phyloP scores from a whole-genome alignment of 768 basidiomycete genomes.

The Suillus placidus region DNA sequence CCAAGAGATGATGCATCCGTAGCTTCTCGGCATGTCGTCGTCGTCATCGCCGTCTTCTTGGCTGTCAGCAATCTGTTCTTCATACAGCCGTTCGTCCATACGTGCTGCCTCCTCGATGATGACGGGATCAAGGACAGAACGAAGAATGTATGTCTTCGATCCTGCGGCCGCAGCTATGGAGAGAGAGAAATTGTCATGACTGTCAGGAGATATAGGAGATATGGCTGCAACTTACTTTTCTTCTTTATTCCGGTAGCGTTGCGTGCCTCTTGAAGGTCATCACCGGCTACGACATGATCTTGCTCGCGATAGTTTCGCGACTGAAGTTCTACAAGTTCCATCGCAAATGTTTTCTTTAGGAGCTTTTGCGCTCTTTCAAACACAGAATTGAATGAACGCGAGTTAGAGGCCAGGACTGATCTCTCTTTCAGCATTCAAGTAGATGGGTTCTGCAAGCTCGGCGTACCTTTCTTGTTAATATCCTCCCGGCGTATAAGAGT shows the following conservation, averaged over 20 bases:
- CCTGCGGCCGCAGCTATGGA: constrained; percentile 53
- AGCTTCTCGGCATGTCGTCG: constrained; percentile 51
- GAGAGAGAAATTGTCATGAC: background rate
- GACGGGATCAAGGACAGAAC: constrained; percentile 64
- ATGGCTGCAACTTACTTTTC: constrained; percentile 48
- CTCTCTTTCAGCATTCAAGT: constrained; percentile 15
- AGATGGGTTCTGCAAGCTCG: background rate
- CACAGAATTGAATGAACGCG: constrained; percentile 67
- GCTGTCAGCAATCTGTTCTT: constrained; percentile 54
- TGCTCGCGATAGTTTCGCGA: constrained; percentile 51
- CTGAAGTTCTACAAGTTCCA: constrained; percentile 83
- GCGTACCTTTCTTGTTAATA: constrained; percentile 77
- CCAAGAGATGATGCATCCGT: constrained; percentile 78
- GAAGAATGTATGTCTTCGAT: constrained; percentile 82
- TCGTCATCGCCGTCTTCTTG: constrained; percentile 51
- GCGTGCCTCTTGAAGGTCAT: constrained; percentile 49
- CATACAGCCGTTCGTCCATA: constrained; percentile 44
- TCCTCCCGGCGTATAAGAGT: constrained; percentile 75
- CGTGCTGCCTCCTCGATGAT: constrained; percentile 65
- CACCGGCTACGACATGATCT: constrained; percentile 32
- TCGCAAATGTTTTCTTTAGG: constrained; percentile 68
- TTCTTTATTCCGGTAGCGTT: constrained; percentile 64
- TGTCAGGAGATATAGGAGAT: background rate
- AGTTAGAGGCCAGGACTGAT: constrained; percentile 49
- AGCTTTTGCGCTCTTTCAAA: constrained; percentile 65